These are phyloP conservation scores for Irpex rosettiformis DNA, from an alignment of 1,284 basidiomycete species.

Conservation along the genomic window DNA sequence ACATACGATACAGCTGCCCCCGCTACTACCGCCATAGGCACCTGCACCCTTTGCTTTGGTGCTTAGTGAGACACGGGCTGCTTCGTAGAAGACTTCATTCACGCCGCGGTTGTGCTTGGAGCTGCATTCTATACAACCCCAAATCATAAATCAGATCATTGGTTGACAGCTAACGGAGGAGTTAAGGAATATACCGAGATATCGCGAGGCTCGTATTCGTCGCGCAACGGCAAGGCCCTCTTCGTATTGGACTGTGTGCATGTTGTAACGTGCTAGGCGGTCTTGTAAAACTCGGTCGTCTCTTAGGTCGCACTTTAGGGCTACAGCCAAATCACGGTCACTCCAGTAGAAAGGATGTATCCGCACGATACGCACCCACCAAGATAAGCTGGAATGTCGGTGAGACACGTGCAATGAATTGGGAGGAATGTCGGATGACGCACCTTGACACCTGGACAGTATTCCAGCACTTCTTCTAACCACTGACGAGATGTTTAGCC, in stretches of 20 bases:
- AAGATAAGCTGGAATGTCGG: constrained; percentile 63
- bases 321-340: constrained; percentile 37
- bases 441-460: constrained; percentile 93
- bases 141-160: neutral
- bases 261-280: constrained; percentile 63
- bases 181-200: constrained; percentile 64
- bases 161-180: neutral
- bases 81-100: constrained; percentile 87
- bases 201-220: constrained; percentile 88
- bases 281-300: constrained; percentile 71
- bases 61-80: constrained; percentile 78
- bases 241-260: constrained; percentile 82
- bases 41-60: constrained; percentile 67
- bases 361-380: constrained; percentile 62
- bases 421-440: constrained; percentile 18
- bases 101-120: constrained; percentile 96
- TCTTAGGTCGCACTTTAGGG: constrained; percentile 92
- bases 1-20: constrained; percentile 27
- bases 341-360: constrained; percentile 2
- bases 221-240: constrained; percentile 85
- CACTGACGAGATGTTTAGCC: constrained; percentile 45
- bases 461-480: constrained; percentile 85
- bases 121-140: constrained; percentile 72
- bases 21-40: constrained; percentile 31
- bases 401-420: constrained; percentile 1